A percentile compares a stretch with the other conserved stretches of the same genome.
phyloP scores from a whole-genome alignment of 495 filamentous ascomycete species.

The Cercophora newfieldiana region DNA sequence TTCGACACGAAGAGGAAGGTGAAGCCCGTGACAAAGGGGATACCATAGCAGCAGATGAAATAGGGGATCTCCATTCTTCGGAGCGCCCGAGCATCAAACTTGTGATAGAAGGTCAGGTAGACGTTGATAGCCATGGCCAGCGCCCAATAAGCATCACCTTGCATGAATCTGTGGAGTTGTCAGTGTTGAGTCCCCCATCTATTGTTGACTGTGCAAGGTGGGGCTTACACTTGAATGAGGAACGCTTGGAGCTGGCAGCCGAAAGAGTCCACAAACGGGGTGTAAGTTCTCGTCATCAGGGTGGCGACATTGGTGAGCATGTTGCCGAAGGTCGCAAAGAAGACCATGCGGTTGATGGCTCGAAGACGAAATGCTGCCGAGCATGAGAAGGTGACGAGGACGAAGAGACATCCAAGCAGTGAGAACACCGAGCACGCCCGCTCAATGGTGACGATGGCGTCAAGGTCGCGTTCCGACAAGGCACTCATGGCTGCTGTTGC shows the following conservation, averaged over 20 bases:
- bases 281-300: constrained; percentile 63
- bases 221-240: constrained; percentile 66
- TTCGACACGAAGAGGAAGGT: constrained; percentile 64
- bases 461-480: constrained; percentile 17
- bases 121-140: constrained; percentile 88
- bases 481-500: constrained; percentile 12
- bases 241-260: constrained; percentile 78
- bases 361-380: constrained; percentile 63
- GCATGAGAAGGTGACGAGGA: constrained; percentile 67
- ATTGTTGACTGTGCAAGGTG: background rate
- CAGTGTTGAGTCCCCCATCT: background rate
- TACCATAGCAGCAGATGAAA: constrained; percentile 69
- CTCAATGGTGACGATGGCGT: constrained; percentile 63
- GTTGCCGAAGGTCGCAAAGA: constrained; percentile 84
- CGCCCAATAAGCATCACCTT: constrained; percentile 77
- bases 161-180: constrained; percentile 61
- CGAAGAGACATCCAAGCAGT: constrained; percentile 67
- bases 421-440: constrained; percentile 69
- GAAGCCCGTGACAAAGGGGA: constrained; percentile 70
- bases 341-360: constrained; percentile 83
- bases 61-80: constrained; percentile 73
- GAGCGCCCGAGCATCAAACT: constrained; percentile 66
- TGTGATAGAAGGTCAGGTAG: constrained; percentile 80
- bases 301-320: constrained; percentile 78
- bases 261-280: constrained; percentile 44